These are phyloP conservation scores for Salicornia ramosissima DNA, from an alignment of 148 eudicot species.

Conservation along the genomic window DNA sequence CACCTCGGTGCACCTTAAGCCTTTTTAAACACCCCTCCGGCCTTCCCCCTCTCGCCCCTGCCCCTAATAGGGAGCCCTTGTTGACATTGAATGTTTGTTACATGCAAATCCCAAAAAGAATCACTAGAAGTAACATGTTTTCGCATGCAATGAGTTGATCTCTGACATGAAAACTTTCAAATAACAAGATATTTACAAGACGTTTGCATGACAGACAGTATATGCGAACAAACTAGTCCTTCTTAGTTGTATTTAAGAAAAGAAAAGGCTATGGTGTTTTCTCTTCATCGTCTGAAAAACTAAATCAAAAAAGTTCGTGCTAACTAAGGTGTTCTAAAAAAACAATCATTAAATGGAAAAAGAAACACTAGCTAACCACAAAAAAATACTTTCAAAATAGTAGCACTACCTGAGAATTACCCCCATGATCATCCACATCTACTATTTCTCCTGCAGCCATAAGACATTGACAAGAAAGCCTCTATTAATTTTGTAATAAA, in stretches of 20 bases:
- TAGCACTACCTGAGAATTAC: slow-evolving; percentile 61
- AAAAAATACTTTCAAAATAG: not conserved
- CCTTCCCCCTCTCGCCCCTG: too few species aligned
- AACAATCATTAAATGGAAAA: not conserved
- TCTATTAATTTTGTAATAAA: not conserved
- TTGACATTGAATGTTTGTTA: too few species aligned
- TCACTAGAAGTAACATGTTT: too few species aligned
- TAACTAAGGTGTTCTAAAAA: not conserved
- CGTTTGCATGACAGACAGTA: not conserved
- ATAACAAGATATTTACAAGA: not conserved
- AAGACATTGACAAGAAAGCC: slow-evolving; percentile 7
- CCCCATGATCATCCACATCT: slow-evolving; percentile 54
- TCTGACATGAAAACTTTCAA: not conserved
- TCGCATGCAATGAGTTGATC: too few species aligned
- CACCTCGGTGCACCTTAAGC: too few species aligned
- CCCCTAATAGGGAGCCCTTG: too few species aligned
- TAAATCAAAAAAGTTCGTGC: too few species aligned
- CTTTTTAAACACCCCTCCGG: too few species aligned
- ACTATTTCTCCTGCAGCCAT: slow-evolving; percentile 51
- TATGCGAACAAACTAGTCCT: not conserved
- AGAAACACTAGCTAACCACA: not conserved
- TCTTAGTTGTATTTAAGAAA: too few species aligned
- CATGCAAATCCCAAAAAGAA: too few species aligned
- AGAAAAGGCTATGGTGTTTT: too few species aligned
- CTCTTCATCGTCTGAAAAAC: too few species aligned